Evolutionary conservation across 352 stramenopile genomes (phyloP).

Genomic region (Phytophthora cryptogea): DNA sequence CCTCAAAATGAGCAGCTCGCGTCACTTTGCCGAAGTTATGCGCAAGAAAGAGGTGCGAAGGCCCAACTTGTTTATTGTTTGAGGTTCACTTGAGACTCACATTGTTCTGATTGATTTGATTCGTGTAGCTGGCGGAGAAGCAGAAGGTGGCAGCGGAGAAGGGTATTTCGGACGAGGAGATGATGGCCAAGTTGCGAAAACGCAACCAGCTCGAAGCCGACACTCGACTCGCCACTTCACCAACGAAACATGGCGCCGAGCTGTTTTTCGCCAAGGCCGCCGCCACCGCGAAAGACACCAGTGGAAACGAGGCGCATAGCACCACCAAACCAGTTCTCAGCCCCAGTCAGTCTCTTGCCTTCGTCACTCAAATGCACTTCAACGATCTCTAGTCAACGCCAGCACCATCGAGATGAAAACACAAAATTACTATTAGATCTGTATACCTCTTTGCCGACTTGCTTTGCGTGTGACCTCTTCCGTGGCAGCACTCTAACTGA

Average conservation of each 20-base stretch:
- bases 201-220: conserved; percentile 74
- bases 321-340: conserved; percentile 13
- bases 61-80: background rate
- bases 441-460: conserved; percentile 25
- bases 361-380: conserved; percentile 76
- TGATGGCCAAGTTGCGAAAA: conserved; percentile 78
- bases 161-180: conserved; percentile 85
- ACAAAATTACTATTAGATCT: conserved; percentile 47
- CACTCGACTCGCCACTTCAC: conserved; percentile 70
- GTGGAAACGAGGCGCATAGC: background rate
- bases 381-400: conserved; percentile 52
- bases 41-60: conserved; percentile 77
- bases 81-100: conserved; percentile 2
- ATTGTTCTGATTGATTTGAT: conserved; percentile 2
- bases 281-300: conserved; percentile 33
- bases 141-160: conserved; percentile 77
- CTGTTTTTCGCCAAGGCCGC: conserved; percentile 40
- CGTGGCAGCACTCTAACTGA: conserved; percentile 54
- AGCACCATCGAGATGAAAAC: conserved; percentile 19
- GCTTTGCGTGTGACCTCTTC: conserved; percentile 12
- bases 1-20: conserved; percentile 87
- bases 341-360: conserved; percentile 59
- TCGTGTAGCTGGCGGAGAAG: conserved; percentile 64
- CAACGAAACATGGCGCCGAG: conserved; percentile 41
- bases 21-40: conserved; percentile 79